Percentiles rank a stretch among this genome's conserved stretches.
Evolutionary conservation across 1,139 yeast species (phyloP).

Genomic region (Komagataea norvegica): DNA sequence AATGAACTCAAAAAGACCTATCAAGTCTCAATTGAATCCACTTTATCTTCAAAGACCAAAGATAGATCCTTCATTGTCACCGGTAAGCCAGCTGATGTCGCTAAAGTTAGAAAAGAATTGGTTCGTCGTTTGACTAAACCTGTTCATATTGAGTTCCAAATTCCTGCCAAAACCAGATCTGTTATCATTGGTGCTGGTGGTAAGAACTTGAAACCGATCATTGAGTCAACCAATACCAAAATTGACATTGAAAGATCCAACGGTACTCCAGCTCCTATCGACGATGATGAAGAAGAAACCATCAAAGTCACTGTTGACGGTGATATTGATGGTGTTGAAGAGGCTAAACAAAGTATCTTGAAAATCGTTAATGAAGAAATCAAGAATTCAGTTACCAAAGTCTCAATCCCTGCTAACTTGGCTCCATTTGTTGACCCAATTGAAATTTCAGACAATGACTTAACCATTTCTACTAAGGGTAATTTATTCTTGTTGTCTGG

Average conservation of each 20-base stretch:
- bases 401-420: slow-evolving; percentile 43
- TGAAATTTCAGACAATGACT: slow-evolving; percentile 24
- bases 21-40: slow-evolving; percentile 74
- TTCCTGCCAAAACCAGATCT: slow-evolving; percentile 79
- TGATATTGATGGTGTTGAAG: slow-evolving; percentile 75
- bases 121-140: slow-evolving; percentile 77
- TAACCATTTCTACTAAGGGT: slow-evolving; percentile 29
- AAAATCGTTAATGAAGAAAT: slow-evolving; percentile 75
- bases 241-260: slow-evolving; percentile 53
- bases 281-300: slow-evolving; percentile 47
- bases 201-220: slow-evolving; percentile 71
- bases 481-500: slow-evolving; percentile 46
- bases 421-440: slow-evolving; percentile 48
- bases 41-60: slow-evolving; percentile 71
- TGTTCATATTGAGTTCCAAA: slow-evolving; percentile 51
- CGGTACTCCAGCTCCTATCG: slow-evolving; percentile 33
- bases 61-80: slow-evolving; percentile 81
- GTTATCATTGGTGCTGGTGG: slow-evolving; percentile 90
- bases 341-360: slow-evolving; percentile 66
- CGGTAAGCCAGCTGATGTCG: slow-evolving; percentile 69
- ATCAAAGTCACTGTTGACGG: slow-evolving; percentile 71
- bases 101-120: slow-evolving; percentile 69
- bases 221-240: slow-evolving; percentile 64
- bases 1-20: slow-evolving; percentile 56
- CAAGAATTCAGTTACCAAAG: slow-evolving; percentile 46